Evolutionary conservation across 345 rosid genomes (phyloP).

Genomic region (Hevea brasiliensis): DNA sequence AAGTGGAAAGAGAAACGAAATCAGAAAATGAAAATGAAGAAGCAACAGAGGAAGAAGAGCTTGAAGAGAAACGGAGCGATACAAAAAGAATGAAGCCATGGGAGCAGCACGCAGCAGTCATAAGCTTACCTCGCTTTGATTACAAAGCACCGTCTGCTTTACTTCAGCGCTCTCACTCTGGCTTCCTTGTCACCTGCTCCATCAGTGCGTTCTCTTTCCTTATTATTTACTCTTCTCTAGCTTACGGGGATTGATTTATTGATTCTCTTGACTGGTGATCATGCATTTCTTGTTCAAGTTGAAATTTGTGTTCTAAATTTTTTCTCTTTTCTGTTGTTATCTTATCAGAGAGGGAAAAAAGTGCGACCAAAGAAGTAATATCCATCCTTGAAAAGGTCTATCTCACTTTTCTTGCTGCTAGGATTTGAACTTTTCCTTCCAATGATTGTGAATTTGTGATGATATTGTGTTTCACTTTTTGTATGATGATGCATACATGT

Average conservation of each 20-base stretch:
- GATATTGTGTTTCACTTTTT: not conserved
- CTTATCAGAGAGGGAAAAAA: conserved; percentile 80
- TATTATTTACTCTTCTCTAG: not conserved
- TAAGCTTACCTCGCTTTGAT: conserved; percentile 88
- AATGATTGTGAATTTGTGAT: not conserved
- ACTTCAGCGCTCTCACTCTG: conserved; percentile 70
- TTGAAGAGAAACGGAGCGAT: not conserved
- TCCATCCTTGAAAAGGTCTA: conserved; percentile 71
- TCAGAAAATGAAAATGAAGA: not conserved
- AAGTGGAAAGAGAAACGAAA: conserved; percentile 5
- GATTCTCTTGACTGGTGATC: too few species aligned
- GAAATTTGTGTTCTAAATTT: conserved; percentile 1
- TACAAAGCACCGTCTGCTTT: conserved; percentile 83
- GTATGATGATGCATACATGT: not conserved
- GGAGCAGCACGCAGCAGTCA: conserved; percentile 77
- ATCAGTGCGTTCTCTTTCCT: conserved; percentile 45
- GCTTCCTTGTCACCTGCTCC: conserved; percentile 81
- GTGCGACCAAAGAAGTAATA: conserved; percentile 89
- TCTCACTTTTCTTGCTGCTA: not conserved
- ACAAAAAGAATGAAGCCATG: conserved; percentile 57
- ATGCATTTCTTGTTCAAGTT: not conserved
- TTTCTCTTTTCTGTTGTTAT: not conserved
- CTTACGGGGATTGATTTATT: not conserved
- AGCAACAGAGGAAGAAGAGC: conserved; percentile 3
- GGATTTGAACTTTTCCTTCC: not conserved